Evolutionary conservation across 2,329 filamentous ascomycete species (phyloP).

Genomic region (Talaromyces pinophilus): DNA sequence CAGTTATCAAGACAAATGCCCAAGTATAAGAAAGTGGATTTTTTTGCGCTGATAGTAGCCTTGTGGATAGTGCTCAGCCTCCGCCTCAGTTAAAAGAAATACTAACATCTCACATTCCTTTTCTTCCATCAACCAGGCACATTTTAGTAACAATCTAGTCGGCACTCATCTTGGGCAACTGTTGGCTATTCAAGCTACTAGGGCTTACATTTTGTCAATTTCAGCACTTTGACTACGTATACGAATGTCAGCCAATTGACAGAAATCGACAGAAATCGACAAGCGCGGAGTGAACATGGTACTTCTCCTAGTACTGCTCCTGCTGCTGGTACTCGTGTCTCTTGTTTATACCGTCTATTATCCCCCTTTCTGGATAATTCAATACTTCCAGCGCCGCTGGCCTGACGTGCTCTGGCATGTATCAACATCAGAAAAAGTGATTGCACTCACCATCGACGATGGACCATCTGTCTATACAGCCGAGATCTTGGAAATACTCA

Average conservation of each 20-base stretch:
- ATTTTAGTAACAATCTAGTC: not conserved
- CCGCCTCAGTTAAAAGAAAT: not conserved
- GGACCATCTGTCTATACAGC: conserved; percentile 72
- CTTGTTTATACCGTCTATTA: conserved; percentile 74
- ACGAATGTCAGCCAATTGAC: not conserved
- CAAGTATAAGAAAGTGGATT: not conserved
- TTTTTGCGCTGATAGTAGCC: not conserved
- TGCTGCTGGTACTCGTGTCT: not conserved
- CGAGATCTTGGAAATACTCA: conserved; percentile 69
- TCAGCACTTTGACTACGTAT: not conserved
- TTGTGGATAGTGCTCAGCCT: not conserved
- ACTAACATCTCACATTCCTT: not conserved
- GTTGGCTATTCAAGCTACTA: not conserved
- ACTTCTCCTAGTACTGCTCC: conserved; percentile 12
- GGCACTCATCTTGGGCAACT: too few species aligned
- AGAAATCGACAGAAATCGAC: not conserved
- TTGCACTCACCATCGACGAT: conserved; percentile 87
- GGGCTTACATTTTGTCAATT: not conserved
- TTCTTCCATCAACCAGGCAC: not conserved
- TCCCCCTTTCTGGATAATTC: conserved; percentile 70
- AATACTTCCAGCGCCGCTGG: conserved; percentile 69
- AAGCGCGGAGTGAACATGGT: not conserved
- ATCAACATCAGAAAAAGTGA: conserved; percentile 59
- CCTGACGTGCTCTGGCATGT: conserved; percentile 77
- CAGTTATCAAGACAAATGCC: not conserved